These are phyloP conservation scores for Scedosporium boydii DNA, from an alignment of 2,329 filamentous ascomycete species.

Conservation along the genomic window DNA sequence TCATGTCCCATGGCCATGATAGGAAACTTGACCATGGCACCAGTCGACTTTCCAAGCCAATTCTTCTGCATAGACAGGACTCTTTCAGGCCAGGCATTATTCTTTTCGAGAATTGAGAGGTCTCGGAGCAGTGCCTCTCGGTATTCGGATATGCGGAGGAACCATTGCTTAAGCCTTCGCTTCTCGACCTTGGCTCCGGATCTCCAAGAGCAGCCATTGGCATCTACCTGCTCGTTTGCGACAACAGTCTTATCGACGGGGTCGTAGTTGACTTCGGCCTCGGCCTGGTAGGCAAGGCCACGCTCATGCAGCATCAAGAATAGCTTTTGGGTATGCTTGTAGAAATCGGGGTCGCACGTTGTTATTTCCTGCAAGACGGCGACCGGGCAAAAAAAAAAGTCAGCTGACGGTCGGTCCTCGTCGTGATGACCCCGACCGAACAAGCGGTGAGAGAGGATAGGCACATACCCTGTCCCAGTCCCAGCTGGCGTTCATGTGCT, in stretches of 20 bases:
- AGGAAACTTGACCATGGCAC: conserved; percentile 63
- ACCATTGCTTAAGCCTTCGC: conserved; percentile 76
- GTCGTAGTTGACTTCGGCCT: conserved; percentile 83
- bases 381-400: background rate
- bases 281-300: conserved; percentile 72
- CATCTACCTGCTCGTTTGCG: conserved; percentile 89
- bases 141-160: conserved; percentile 73
- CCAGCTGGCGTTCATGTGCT: conserved; percentile 71
- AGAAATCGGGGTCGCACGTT: conserved; percentile 77
- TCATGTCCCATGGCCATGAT: conserved; percentile 35
- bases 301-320: conserved; percentile 68
- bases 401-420: background rate
- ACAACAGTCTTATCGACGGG: conserved; percentile 82
- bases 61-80: conserved; percentile 78
- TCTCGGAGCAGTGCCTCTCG: conserved; percentile 64
- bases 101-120: conserved; percentile 53
- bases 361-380: conserved; percentile 55
- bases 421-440: background rate
- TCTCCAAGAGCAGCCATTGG: conserved; percentile 76
- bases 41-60: conserved; percentile 75
- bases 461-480: conserved; percentile 68
- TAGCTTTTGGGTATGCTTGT: conserved; percentile 80
- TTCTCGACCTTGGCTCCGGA: conserved; percentile 80
- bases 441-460: background rate
- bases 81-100: conserved; percentile 68